phyloP scores from a whole-genome alignment of 2,329 filamentous ascomycete genomes.

The Pseudogymnoascus sp. region DNA sequence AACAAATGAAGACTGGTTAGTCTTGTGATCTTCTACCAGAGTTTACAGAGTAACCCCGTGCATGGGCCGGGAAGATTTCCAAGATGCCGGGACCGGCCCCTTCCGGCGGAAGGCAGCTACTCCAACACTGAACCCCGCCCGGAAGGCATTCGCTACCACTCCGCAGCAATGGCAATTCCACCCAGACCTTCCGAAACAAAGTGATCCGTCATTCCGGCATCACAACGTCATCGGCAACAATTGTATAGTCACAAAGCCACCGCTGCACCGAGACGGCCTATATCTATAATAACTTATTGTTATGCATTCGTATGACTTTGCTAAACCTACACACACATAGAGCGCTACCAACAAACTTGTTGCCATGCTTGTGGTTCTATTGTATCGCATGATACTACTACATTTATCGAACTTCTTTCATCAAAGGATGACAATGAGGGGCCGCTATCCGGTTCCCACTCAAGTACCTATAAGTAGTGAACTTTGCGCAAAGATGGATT shows the following conservation, averaged over 20 bases:
- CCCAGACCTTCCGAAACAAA: not conserved
- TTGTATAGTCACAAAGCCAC: not conserved
- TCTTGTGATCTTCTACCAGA: not conserved
- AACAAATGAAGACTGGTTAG: not conserved
- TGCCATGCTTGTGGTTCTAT: not conserved
- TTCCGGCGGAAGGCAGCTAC: not conserved
- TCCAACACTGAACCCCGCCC: not conserved
- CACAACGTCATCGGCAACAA: not conserved
- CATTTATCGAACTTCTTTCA: not conserved
- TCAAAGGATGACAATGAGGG: not conserved
- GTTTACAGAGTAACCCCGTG: not conserved
- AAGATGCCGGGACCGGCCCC: not conserved
- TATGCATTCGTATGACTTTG: not conserved
- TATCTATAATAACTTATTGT: not conserved
- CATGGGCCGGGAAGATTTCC: not conserved
- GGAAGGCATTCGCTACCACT: not conserved
- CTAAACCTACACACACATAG: not conserved
- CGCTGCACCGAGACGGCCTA: not conserved
- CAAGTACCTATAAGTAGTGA: not conserved
- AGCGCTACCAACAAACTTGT: not conserved
- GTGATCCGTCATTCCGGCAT: not conserved
- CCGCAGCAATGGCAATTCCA: not conserved
- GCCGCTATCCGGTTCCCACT: not conserved
- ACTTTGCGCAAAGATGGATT: not conserved
- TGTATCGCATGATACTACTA: not conserved